phyloP scores from a whole-genome alignment of 257 asterid genomes.

The Fraxinus anomala region DNA sequence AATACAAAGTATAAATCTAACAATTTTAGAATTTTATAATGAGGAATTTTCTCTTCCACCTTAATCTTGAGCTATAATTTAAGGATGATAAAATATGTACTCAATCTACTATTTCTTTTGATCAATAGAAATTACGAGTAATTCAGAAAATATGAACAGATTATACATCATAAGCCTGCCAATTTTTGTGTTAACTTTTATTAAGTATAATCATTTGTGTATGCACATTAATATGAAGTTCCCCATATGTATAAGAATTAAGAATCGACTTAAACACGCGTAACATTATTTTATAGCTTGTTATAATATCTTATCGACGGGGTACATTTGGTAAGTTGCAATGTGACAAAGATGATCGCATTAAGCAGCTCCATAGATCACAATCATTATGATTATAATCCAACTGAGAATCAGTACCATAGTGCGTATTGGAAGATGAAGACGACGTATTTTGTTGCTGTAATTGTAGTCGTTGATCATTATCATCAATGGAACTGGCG shows the following conservation, averaged over 20 bases:
- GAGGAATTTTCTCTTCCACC: no score
- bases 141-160: no score
- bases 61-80: no score
- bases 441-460: conserved; percentile 26
- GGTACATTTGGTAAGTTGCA: conserved; percentile 35
- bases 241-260: background rate
- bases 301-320: conserved; percentile 13
- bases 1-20: no score
- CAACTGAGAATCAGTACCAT: background rate
- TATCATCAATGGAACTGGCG: background rate
- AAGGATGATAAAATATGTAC: no score
- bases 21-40: no score
- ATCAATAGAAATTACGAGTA: no score
- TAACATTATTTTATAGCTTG: background rate
- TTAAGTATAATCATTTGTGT: background rate
- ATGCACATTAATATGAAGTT: no score
- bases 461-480: conserved; percentile 22
- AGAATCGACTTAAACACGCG: background rate
- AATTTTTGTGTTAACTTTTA: no score
- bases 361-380: conserved; percentile 46
- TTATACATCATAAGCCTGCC: background rate
- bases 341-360: conserved; percentile 28
- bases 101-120: no score
- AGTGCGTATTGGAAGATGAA: conserved; percentile 20
- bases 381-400: conserved; percentile 29